Evolutionary conservation across 108 stramenopile genomes (phyloP).

Genomic region (Skeletonema potamos): DNA sequence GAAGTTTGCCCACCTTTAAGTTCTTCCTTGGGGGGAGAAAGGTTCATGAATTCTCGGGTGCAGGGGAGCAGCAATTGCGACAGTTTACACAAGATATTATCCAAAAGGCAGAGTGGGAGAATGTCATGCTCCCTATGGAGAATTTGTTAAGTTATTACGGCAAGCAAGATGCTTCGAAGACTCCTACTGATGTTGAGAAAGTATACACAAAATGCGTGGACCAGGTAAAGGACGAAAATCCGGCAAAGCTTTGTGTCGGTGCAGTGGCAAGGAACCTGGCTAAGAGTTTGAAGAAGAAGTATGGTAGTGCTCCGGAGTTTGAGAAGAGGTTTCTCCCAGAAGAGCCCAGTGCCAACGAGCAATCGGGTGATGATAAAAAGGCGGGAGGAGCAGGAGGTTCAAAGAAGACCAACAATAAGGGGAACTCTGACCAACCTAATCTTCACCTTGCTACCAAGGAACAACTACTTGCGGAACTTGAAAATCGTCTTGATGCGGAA

Average conservation of each 20-base stretch:
- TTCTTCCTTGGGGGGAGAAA: conserved; percentile 84
- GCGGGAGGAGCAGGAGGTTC: conserved; percentile 2
- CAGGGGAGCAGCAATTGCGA: conserved; percentile 80
- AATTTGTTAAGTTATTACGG: conserved; percentile 64
- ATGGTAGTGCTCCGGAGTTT: conserved; percentile 60
- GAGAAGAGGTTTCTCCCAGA: conserved; percentile 55
- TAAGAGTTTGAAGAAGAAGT: conserved; percentile 87
- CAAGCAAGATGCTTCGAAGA: conserved; percentile 71
- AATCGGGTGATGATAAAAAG: conserved; percentile 5
- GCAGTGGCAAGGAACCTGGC: conserved; percentile 69
- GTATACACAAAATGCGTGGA: conserved; percentile 83
- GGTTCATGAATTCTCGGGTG: conserved; percentile 83
- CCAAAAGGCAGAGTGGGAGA: conserved; percentile 65
- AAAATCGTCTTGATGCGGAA: conserved; percentile 77
- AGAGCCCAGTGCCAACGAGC: conserved; percentile 23
- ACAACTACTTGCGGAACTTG: conserved; percentile 77
- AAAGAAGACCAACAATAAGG: conserved; percentile 5
- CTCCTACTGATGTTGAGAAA: conserved; percentile 61
- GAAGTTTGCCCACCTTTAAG: conserved; percentile 89
- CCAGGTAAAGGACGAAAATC: conserved; percentile 53
- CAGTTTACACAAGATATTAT: conserved; percentile 72
- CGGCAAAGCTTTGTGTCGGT: conserved; percentile 65
- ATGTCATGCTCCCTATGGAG: conserved; percentile 64
- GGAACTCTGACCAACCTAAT: conserved; percentile 50
- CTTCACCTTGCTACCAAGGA: conserved; percentile 84